Evolutionary conservation across 192 early-diverging fungal species (phyloP).

Genomic region (Chytriomyces sp.): DNA sequence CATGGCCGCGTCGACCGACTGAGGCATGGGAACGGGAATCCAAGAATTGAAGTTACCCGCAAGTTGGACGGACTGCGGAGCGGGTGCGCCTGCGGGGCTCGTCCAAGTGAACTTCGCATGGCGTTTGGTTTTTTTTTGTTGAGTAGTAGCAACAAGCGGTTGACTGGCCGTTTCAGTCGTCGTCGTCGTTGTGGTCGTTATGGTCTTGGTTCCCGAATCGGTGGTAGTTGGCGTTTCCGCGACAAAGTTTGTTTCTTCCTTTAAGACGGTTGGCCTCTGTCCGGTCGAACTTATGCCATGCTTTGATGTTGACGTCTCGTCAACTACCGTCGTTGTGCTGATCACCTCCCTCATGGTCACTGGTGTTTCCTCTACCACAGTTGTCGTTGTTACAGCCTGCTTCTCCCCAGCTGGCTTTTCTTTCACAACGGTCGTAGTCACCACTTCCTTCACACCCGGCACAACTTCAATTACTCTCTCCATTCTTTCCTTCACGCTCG

Average conservation of each 20-base stretch:
- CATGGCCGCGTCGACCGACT: neutral
- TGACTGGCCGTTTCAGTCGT: neutral
- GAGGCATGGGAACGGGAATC: neutral
- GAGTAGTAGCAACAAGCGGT: neutral
- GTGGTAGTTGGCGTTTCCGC: neutral
- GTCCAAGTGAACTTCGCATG: neutral
- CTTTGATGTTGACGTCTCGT: no score
- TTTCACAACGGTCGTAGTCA: neutral
- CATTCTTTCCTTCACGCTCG: no score
- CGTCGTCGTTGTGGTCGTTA: neutral
- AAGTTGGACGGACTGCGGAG: neutral
- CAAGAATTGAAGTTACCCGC: neutral
- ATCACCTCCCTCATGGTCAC: no score
- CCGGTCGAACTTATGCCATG: no score
- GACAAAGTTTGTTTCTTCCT: no score
- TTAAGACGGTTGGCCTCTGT: no score
- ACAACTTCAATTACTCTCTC: no score
- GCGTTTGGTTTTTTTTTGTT: neutral
- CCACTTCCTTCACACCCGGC: neutral
- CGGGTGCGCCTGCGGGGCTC: neutral
- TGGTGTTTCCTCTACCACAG: neutral
- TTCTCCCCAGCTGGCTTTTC: neutral
- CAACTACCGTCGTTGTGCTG: no score
- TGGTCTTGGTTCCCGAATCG: neutral
- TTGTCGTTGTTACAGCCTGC: neutral